These are phyloP conservation scores for Byssothecium circinans DNA, from an alignment of 2,329 filamentous ascomycete genomes.

Conservation along the genomic window DNA sequence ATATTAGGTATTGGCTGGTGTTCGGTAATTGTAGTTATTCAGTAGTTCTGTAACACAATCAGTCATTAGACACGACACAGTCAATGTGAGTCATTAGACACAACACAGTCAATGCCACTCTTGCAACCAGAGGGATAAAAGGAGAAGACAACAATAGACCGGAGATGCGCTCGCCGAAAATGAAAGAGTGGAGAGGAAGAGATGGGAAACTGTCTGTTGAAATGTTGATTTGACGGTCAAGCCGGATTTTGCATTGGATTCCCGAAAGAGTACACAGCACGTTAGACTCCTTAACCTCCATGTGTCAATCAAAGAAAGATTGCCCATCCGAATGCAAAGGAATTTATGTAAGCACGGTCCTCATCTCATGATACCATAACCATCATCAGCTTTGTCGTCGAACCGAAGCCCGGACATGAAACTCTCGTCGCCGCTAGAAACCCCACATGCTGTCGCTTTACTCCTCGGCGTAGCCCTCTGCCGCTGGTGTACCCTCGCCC, in stretches of 20 bases:
- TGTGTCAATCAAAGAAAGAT: conserved; percentile 14
- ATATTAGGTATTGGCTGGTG: not conserved
- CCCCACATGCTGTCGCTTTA: conserved; percentile 16
- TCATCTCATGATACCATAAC: conserved; percentile 14
- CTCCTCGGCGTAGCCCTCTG: conserved; percentile 39
- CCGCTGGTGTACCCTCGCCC: conserved; percentile 47
- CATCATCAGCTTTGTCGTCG: conserved; percentile 5
- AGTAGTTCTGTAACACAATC: not conserved
- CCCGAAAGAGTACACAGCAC: conserved; percentile 15
- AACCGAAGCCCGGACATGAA: not conserved
- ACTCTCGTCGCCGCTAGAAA: not conserved
- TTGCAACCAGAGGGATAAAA: not conserved
- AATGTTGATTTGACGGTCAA: conserved; percentile 7
- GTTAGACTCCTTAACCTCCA: conserved; percentile 16
- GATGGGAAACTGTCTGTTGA: not conserved
- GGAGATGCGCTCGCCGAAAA: not conserved
- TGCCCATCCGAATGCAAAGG: conserved; percentile 27
- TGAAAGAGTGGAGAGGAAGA: too few relatives aligned
- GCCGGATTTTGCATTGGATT: conserved; percentile 10
- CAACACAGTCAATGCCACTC: not conserved
- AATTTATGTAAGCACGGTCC: conserved; percentile 16
- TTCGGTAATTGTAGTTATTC: not conserved
- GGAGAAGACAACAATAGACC: not conserved
- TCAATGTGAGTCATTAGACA: not conserved
- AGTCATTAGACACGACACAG: not conserved